Base-by-base conservation (phyloP, 1,284 basidiomycete genomes). In the Hymenochaete sp. region DNA sequence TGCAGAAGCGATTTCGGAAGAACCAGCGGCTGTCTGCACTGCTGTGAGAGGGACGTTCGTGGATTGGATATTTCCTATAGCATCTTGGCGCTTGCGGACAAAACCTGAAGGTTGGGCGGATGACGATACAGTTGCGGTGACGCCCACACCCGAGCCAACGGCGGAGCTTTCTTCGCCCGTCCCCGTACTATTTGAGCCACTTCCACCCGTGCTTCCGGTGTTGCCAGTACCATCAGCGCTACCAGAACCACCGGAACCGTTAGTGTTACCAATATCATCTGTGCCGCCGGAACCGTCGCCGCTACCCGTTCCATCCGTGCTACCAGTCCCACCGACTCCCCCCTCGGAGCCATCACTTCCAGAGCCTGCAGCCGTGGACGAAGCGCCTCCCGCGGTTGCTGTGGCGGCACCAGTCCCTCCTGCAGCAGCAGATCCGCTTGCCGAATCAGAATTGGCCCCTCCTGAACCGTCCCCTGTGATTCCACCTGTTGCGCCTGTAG, bases 401-500 rank as follows among this genome's bases (percentile, higher is more conserved):
- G 45, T 41, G 16, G 33, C 31, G 14, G 14, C 25, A 16, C 33
- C 13, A 26, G 19, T 25, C 2, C 24, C 19, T n/a, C 8, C n/a
- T 8, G 16, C 29, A 14, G 42, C 21, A 3, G 24, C 10, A n/a
- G 26, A 2, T 11, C 18, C 35, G 21, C 10, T 26, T 37, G 24
- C 28, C 10, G 38, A 33, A 21, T 13, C n/a, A 18, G 22, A 19
- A 3, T 24, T 31, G 10, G 27, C 35, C 6, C 28, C 10, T 16
- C 31, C 19, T 10, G n/a, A n/a, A n/a, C n/a, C n/a, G n/a, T n/a
- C n/a, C 10, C 64, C 64, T 21, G 56, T 59, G 39, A 66, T 43
- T 19, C 65, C 63, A 29, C 64, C 62, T 11, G 65, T 63, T 6
- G 68, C 75, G 39, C 76, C 76, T 21, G 73, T 71, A 1, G 66